Base-by-base conservation (phyloP, 331 rosid species). In the Rhamnella rubrinervis region DNA sequence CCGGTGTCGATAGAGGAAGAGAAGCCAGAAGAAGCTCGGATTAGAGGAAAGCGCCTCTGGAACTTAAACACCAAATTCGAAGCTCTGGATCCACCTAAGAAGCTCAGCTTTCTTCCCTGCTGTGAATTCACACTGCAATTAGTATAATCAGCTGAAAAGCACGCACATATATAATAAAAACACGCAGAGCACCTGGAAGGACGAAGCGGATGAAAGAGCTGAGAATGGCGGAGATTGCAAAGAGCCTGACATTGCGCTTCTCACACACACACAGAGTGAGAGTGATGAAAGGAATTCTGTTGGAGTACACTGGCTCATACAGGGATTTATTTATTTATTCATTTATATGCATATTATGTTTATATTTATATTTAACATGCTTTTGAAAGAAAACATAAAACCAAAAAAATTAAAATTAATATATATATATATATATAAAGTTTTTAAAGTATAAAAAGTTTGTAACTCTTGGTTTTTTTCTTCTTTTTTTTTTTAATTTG, bases 151-250 rank as follows among this genome's bases (percentile, higher is more conserved):
- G 23, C 35, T 56, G 23, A 23, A 53, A 19, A 14, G 19, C 5
- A 60, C 17, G n/a, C 6, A 31, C 19, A 51, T n/a, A 17, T 39
- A 50, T 18, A 9, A 59, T 4, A 47, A 6, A 68, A 10, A 39
- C 12, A 60, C 2, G 51, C 1, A 19, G 16, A 61, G 15, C 25
- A 82, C 92, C 89, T 66, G 85, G 58, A 83, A 52, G 56, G 73
- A 70, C 2, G 88, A 79, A 10, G 86, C 68, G 20, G 87, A 71
- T 1, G 85, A 81, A n/a, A 82, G 76, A 57, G 90, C 5, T 2
- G 35, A 31, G 4, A 31, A 78, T 6, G 92, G 86, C 91, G 96
- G 91, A 86, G 92, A 41, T 77, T 66, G 91, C 95, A 84, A 81
- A 26, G 92, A 59, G 65, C 84, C 16, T 18, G 89, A 75, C 97